Conservation (phyloP, 2,329 filamentous ascomycete genomes). For the Botrytis porri region DNA sequence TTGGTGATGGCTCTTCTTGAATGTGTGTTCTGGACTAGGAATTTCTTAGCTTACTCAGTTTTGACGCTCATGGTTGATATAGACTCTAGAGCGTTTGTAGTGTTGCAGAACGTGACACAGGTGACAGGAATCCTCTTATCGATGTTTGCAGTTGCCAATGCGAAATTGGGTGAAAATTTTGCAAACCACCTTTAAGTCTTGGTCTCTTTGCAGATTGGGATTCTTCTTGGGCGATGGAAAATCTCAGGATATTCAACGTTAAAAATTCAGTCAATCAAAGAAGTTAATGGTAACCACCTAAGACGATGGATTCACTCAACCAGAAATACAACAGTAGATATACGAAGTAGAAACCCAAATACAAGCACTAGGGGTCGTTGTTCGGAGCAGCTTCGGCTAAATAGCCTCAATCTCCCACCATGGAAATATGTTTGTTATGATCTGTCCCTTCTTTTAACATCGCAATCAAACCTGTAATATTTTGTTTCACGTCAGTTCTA, state of each 20-base stretch:
- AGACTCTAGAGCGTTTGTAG: not conserved
- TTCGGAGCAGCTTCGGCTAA: not conserved
- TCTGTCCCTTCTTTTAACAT: no score
- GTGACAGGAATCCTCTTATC: not conserved
- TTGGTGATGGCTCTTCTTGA: not conserved
- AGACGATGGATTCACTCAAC: not conserved
- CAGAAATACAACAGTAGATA: not conserved
- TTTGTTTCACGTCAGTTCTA: not conserved
- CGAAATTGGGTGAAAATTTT: constrained; percentile 3
- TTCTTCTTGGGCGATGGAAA: not conserved
- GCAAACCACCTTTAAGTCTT: not conserved
- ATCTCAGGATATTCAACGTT: not conserved
- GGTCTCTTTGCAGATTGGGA: not conserved
- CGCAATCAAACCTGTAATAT: not conserved
- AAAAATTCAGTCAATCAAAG: not conserved
- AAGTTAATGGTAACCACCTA: not conserved
- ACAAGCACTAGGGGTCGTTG: not conserved
- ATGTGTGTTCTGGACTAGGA: no score
- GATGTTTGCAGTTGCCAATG: not conserved
- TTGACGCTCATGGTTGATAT: not conserved
- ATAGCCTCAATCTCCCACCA: not conserved
- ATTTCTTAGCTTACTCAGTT: not conserved
- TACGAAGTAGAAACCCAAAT: not conserved
- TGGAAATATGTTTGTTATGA: not conserved
- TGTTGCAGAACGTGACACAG: constrained; percentile 6